These are phyloP conservation scores for Leucosporidium yakuticum DNA, from an alignment of 768 basidiomycete species.

Conservation along the genomic window DNA sequence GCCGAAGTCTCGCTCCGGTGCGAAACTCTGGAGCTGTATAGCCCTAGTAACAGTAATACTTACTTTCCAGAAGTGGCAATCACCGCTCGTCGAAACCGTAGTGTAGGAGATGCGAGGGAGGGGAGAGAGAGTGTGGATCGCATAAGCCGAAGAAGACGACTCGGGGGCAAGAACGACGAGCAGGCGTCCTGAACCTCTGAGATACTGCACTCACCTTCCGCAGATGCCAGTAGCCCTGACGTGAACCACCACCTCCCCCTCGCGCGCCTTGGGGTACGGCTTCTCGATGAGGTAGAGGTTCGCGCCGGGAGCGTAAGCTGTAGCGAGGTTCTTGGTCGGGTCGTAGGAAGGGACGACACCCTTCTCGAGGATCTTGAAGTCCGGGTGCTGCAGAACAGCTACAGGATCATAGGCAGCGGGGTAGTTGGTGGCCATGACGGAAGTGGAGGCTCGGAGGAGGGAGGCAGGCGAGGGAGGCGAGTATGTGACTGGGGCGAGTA, in stretches of 20 bases:
- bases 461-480: background rate
- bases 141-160: too few relatives aligned
- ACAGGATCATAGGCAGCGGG: constrained; percentile 42
- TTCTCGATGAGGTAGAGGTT: constrained; percentile 42
- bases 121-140: background rate
- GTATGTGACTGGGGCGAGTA: too few relatives aligned
- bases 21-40: background rate
- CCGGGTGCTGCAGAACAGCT: constrained; percentile 41
- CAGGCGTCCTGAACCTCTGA: too few relatives aligned
- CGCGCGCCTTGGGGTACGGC: constrained; percentile 36
- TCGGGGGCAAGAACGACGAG: too few relatives aligned
- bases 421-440: constrained; percentile 16
- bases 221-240: constrained; percentile 47
- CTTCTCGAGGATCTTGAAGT: constrained; percentile 41
- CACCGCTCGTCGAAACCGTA: too few relatives aligned
- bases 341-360: constrained; percentile 34
- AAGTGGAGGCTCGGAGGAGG: background rate
- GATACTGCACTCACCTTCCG: constrained; percentile 39
- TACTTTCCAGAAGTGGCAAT: constrained; percentile 13
- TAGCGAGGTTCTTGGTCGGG: constrained; percentile 41
- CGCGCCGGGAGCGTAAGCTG: constrained; percentile 39
- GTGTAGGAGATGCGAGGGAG: too few relatives aligned
- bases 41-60: background rate
- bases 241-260: constrained; percentile 36
- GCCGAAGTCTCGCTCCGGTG: constrained; percentile 44